Base-by-base conservation (phyloP, 805 yeast species). In the Debaryomyces maramus region DNA sequence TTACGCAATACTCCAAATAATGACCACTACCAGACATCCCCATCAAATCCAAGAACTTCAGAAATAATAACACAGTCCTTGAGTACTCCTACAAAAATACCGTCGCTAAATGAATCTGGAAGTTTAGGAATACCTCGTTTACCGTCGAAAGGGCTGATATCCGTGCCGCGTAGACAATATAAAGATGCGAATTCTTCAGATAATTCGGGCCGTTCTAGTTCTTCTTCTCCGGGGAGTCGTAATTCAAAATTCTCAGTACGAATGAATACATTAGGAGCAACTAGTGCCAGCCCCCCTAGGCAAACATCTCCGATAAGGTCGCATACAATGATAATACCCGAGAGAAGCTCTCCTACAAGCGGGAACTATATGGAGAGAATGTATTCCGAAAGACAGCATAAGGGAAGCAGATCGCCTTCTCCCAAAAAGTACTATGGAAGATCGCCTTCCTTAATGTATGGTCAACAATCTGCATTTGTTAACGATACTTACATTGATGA, bases 391-490 rank as follows among this genome's bases (percentile, higher is more conserved):
- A 30, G 30, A n/a, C n/a, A n/a, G n/a, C n/a, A n/a, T n/a, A 39
- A 50, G 10, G 34, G 48, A 31, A 52, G 60, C 39, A 36, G 61
- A 18, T 61, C 67, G 0, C 62, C 66, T 0, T 60, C 68, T 10
- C 66, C 70, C 1, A 51, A 48, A 30, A 61, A 57, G 41, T 7
- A 31, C 4, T 51, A 46, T 30, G 52, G 53, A 3, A 39, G 56
- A 18, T 52, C 63, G 6, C 61, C 65, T 1, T 51, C 63, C 6
- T 40, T 55, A 15, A 37, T 47, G 29, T 51, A 49, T 28, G 32
- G 34, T 14, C 27, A 32, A 15, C 27, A 8, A n/a, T 26, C 34
- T 13, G 18, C 16, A 29, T 24, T 24, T 14, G 36, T 27, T 27
- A 32, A 35, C 14, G 36, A 35, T 27, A 32, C 10, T 19, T 21